phyloP scores from a whole-genome alignment of 257 asterid species.

The Paulownia fortunei region DNA sequence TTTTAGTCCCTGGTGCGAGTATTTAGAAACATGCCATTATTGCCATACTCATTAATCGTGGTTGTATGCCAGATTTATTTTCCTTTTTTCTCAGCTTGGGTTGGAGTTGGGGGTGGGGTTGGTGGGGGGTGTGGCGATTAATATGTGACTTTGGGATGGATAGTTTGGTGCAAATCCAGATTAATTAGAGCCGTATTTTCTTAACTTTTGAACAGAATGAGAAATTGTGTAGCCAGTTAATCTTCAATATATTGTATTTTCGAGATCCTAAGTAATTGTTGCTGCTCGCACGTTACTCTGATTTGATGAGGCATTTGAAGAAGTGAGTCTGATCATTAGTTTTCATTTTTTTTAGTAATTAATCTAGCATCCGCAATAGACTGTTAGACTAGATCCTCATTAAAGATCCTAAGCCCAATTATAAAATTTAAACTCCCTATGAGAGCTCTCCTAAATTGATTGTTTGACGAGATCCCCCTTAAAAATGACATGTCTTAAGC shows the following conservation, averaged over 20 bases:
- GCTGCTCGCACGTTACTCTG: neutral
- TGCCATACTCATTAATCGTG: neutral
- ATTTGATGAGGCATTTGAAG: neutral
- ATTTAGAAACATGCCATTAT: neutral
- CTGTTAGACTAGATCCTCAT: neutral
- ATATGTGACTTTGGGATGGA: neutral
- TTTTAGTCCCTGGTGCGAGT: neutral
- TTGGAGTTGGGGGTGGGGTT: no score
- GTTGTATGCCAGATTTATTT: neutral
- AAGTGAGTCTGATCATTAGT: neutral
- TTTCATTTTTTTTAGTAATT: neutral
- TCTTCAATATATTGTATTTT: neutral
- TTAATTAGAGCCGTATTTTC: neutral
- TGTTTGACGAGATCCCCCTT: neutral
- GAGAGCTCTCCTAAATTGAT: neutral
- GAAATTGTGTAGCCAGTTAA: neutral
- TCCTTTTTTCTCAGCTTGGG: no score
- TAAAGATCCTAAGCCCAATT: neutral
- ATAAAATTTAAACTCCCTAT: constrained; percentile 1
- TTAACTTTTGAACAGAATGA: neutral
- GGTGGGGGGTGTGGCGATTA: neutral
- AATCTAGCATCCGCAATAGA: neutral
- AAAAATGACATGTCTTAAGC: neutral
- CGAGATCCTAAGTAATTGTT: neutral
- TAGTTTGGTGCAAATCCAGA: neutral